Base-by-base conservation (phyloP, 768 basidiomycete genomes). In the Galerina sulciceps region DNA sequence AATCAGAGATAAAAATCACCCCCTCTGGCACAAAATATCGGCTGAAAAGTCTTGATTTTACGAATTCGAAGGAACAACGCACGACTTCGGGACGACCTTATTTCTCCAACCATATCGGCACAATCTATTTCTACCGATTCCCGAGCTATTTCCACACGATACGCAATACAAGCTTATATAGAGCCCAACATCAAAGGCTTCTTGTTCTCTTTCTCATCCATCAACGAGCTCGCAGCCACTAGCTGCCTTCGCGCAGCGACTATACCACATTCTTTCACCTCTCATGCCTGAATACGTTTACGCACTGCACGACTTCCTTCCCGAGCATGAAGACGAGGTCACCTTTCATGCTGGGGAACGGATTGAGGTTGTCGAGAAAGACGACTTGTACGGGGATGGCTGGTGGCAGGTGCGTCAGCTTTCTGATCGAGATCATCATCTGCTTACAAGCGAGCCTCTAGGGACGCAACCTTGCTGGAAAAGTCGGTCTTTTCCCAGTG, bases 321-420 rank as follows among this genome's bases (percentile, higher is more conserved):
- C 97, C 3, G 95, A 99, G 77, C 86, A 98, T 73, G 91, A 92
- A 51, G 97, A 99, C 73, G 97, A 99, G 75, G 83, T 99, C 38
- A 66, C 86, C 1, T 97, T 99, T 71, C 80, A 76, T 42, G 88
- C 87, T 4, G 96, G 96, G 2, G 94, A 99, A 64, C 80, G 84
- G 55, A 93, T 99, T 65, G 89, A 93, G 68, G 87, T 99, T 26
- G 57, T 98, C 41, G 96, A 99, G 78, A 93, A 86, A 75, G 97
- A 99, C 69, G 97, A 99, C 63, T 75, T 85, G 57, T 99, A 92
- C 70, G 85, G 85, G 17, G 97, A 99, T 73, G 97, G 96, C 15
- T 99, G 97, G 97, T 99, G 94, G 94, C 77, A 81, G 70, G 81
- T 80, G 62, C 58, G 79, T 68, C 60, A 41, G 50, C 38, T 35